Base-by-base conservation (phyloP, 2,329 filamentous ascomycete genomes). In the Colletotrichum viniferum region DNA sequence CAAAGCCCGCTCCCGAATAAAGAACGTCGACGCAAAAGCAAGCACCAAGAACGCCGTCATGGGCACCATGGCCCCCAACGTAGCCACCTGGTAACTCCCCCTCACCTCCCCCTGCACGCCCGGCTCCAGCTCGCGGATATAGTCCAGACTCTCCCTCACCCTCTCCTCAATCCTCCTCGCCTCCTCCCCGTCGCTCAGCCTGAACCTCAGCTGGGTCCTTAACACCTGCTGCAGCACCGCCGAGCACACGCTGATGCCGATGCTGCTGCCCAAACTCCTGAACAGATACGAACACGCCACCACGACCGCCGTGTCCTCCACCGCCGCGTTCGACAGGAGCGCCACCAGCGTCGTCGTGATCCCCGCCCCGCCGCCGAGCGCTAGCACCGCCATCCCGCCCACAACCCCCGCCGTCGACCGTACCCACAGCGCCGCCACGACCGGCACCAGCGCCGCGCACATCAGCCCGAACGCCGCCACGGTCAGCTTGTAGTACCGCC, bases 231-330 rank as follows among this genome's bases (percentile, higher is more conserved):
- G 95, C 61, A 95, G 89, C 9, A 95, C 88, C 2, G 94, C 94
- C 2, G 94, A 92, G 66, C 90, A 90, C 73, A 95, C 85, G n/a
- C 93, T 93, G 71, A 96, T 87, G 13, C 94, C 94, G 71, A 96
- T 86, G 8, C 93, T 93, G n/a, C 94, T 88, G n/a, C 94, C 95
- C 1, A 96, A 87, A 2, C 93, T 93, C 52, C 94, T 92, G 87
- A 96, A 96, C 28, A 96, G 90, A 83, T 96, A 96, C 24, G 92
- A 94, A 82, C 94, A 95, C 9, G 95, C 94, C 18, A 94, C 94
- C 5, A 92, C 93, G 2, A 96, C 90, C 3, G 95, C 94, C 76
- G 94, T 92, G 78, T 96, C 94, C 58, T 91, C 88, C 4, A 88
- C 86, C 2, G 90, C 85, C 0, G 93, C 90, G 80, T 95, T 95